Conservation (phyloP, 345 rosid genomes). For the Murraya koenigii region DNA sequence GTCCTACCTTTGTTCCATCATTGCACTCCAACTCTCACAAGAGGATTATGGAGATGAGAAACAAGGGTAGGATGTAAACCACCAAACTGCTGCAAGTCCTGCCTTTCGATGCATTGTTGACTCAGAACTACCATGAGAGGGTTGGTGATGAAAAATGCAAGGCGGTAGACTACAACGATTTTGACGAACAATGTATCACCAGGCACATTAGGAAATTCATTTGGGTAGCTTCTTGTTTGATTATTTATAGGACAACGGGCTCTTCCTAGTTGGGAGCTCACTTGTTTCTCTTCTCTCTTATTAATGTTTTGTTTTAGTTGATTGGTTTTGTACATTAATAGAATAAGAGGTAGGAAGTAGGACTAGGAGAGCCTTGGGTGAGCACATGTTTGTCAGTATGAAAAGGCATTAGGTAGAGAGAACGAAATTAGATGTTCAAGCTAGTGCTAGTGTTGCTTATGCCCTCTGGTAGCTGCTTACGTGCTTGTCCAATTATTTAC, state of each 20-base stretch:
- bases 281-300: slow-evolving; percentile 15
- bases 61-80: slow-evolving; percentile 24
- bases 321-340: slow-evolving; percentile 46
- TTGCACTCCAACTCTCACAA: slow-evolving; percentile 78
- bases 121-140: slow-evolving; percentile 62
- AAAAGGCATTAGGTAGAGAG: slow-evolving; percentile 11
- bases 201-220: slow-evolving; percentile 17
- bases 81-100: slow-evolving; percentile 55
- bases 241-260: slow-evolving; percentile 27
- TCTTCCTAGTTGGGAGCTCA: slow-evolving; percentile 25
- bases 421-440: slow-evolving; percentile 19
- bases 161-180: slow-evolving; percentile 2
- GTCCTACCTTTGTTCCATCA: slow-evolving; percentile 69
- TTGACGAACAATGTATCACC: slow-evolving; percentile 7
- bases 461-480: background rate
- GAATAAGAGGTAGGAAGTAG: slow-evolving; percentile 34
- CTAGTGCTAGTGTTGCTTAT: slow-evolving; percentile 11
- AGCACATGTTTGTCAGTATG: slow-evolving; percentile 26
- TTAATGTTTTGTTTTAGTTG: background rate
- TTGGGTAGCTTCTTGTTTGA: slow-evolving; percentile 32
- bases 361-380: slow-evolving; percentile 24
- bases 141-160: slow-evolving; percentile 45
- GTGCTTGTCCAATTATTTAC: slow-evolving; percentile 10
- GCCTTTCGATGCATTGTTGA: slow-evolving; percentile 56
- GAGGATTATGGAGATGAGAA: slow-evolving; percentile 83